A percentile compares a stretch with the other conserved stretches of the same genome.
Conservation (phyloP, 2,329 filamentous ascomycete species). For the Penicillium sp. region DNA sequence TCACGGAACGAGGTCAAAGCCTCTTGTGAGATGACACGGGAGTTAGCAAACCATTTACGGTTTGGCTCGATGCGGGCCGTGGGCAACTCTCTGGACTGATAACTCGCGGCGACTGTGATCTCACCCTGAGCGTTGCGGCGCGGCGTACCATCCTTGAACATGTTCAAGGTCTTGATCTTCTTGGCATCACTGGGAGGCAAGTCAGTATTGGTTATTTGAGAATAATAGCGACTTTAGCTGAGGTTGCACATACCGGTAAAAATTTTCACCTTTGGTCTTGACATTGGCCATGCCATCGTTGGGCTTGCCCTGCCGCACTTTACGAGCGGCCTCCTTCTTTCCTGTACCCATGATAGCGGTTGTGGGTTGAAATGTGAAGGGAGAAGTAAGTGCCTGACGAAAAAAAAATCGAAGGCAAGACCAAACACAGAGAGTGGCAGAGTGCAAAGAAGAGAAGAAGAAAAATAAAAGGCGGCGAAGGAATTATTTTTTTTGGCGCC, state of each 20-base stretch:
- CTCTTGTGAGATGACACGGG: conserved; percentile 84
- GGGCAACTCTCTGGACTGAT: conserved; percentile 78
- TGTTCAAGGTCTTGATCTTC: conserved; percentile 83
- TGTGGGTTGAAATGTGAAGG: conserved; percentile 18
- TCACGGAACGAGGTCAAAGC: conserved; percentile 83
- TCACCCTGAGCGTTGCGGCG: conserved; percentile 79
- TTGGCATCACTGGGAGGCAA: conserved; percentile 62
- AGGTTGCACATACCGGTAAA: conserved; percentile 67
- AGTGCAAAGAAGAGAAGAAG: conserved; percentile 34
- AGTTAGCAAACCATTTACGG: conserved; percentile 97
- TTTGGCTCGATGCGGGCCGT: conserved; percentile 90
- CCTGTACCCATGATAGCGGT: conserved; percentile 70
- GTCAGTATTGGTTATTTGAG: conserved; percentile 14
- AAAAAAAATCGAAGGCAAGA: conserved; percentile 32
- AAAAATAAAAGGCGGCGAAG: conserved; percentile 28
- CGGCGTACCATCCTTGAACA: conserved; percentile 83
- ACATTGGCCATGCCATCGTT: conserved; percentile 89
- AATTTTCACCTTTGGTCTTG: conserved; percentile 94
- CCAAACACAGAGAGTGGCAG: conserved; percentile 32
- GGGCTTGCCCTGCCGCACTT: conserved; percentile 79
- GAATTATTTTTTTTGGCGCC: conserved; percentile 40
- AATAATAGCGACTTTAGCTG: conserved; percentile 29
- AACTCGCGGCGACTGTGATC: conserved; percentile 79
- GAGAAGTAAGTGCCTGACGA: conserved; percentile 24
- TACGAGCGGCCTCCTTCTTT: conserved; percentile 87